Evolutionary conservation across 1,139 yeast genomes (phyloP).

Genomic region (Meyerozyma athensensis): DNA sequence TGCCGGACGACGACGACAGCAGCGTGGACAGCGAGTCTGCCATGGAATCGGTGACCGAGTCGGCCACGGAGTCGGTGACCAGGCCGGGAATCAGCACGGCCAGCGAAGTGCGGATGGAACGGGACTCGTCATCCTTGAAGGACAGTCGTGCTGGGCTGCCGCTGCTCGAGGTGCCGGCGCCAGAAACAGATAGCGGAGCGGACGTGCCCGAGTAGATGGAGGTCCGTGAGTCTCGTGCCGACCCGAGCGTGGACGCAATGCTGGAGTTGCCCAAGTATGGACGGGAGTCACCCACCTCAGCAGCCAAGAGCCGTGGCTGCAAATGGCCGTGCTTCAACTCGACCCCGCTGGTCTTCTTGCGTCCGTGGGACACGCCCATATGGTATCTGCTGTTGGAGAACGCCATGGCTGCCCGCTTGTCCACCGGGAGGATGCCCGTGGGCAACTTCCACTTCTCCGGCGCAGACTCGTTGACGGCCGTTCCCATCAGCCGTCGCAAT

Average conservation of each 20-base stretch:
- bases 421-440: constrained; percentile 52
- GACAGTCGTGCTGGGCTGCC: constrained; percentile 17
- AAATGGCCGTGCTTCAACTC: constrained; percentile 74
- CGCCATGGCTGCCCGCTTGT: constrained; percentile 24
- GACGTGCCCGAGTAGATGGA: neutral
- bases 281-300: constrained; percentile 62
- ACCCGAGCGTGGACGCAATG: neutral
- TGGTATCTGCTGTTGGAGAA: constrained; percentile 30
- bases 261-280: neutral
- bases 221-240: neutral
- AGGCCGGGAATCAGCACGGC: neutral
- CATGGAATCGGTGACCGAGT: neutral
- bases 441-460: constrained; percentile 62
- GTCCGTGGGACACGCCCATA: constrained; percentile 19
- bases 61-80: neutral
- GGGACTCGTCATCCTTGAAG: constrained; percentile 22
- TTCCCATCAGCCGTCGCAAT: constrained; percentile 48
- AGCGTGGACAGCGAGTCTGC: too few relatives aligned
- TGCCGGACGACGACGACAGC: constrained; percentile 23
- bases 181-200: neutral
- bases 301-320: constrained; percentile 69
- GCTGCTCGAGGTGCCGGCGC: constrained; percentile 16
- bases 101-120: constrained; percentile 13
- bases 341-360: constrained; percentile 43
- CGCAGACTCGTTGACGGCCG: constrained; percentile 52